Percentiles rank a stretch among this genome's conserved stretches.
These are phyloP conservation scores for Perkinsela sp. DNA, from an alignment of 208 protist genomes.

Conservation along the genomic window DNA sequence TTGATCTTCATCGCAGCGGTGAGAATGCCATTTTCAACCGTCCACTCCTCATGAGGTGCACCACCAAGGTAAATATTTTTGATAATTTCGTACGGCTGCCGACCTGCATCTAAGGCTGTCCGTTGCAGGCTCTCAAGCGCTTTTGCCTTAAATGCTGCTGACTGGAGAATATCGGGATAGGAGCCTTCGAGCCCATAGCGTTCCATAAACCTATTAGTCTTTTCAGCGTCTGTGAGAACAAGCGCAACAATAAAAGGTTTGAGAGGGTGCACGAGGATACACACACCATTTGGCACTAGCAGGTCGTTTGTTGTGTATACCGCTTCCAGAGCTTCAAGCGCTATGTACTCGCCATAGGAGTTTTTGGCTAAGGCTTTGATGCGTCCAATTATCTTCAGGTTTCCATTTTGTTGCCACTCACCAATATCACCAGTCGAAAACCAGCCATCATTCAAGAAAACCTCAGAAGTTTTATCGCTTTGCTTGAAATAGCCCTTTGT, in stretches of 20 bases:
- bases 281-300: conserved; percentile 18
- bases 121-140: conserved; percentile 17
- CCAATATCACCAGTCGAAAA: conserved; percentile 62
- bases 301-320: conserved; percentile 27
- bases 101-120: conserved; percentile 9
- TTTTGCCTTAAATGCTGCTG: conserved; percentile 12
- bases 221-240: conserved; percentile 16
- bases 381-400: conserved; percentile 36
- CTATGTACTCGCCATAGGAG: conserved; percentile 61
- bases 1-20: conserved; percentile 51
- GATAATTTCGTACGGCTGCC: conserved; percentile 17
- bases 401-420: conserved; percentile 16
- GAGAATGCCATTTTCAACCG: conserved; percentile 31
- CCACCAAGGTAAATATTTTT: conserved; percentile 15
- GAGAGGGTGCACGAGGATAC: conserved; percentile 34
- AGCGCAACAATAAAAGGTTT: conserved; percentile 23
- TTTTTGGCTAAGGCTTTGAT: conserved; percentile 69
- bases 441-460: conserved; percentile 33
- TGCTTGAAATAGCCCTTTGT: conserved; percentile 58
- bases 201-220: conserved; percentile 15
- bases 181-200: conserved; percentile 12
- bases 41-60: conserved; percentile 27
- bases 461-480: conserved; percentile 20
- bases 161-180: conserved; percentile 12
- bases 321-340: conserved; percentile 38